These are phyloP conservation scores for Penicillium sp. DNA, from an alignment of 2,329 filamentous ascomycete species.

Conservation along the genomic window DNA sequence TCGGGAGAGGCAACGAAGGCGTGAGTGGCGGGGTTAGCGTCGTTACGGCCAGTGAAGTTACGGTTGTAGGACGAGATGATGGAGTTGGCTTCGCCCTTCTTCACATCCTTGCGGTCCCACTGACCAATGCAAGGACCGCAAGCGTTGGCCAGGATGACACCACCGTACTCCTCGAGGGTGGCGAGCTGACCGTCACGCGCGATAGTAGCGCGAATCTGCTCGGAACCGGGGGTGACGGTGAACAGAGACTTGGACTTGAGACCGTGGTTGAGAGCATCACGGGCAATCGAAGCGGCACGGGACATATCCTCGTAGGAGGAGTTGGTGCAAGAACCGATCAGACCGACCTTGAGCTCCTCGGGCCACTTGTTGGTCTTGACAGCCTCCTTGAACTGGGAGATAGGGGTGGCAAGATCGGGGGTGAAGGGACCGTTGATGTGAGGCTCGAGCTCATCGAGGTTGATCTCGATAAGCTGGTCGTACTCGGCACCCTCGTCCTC, in stretches of 20 bases:
- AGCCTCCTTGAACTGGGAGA: constrained; percentile 84
- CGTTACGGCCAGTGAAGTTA: constrained; percentile 98
- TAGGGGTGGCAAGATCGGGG: constrained; percentile 86
- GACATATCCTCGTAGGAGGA: constrained; percentile 99
- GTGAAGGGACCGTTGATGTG: constrained; percentile 98
- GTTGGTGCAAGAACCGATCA: constrained; percentile 98
- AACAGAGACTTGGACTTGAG: constrained; percentile 87
- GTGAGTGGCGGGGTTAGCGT: constrained; percentile 91
- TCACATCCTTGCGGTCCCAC: constrained; percentile 90
- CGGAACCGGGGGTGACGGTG: constrained; percentile 93
- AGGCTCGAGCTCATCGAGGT: constrained; percentile 86
- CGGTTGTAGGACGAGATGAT: constrained; percentile 99
- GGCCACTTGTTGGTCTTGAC: constrained; percentile 88
- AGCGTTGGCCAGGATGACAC: constrained; percentile 87
- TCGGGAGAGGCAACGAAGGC: constrained; percentile 91
- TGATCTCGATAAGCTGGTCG: constrained; percentile 85
- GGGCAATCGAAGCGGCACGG: constrained; percentile 85
- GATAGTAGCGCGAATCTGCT: constrained; percentile 93
- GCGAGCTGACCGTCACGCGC: constrained; percentile 83
- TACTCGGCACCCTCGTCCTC: constrained; percentile 83
- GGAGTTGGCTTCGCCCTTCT: constrained; percentile 94
- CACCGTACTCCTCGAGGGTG: constrained; percentile 83
- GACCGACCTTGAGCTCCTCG: constrained; percentile 80
- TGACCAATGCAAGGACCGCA: constrained; percentile 93
- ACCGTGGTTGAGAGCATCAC: constrained; percentile 85